A percentile compares a stretch with the other conserved stretches of the same genome.
Conservation (phyloP, 129 eudicot species). For the Escallonia herrerae region DNA sequence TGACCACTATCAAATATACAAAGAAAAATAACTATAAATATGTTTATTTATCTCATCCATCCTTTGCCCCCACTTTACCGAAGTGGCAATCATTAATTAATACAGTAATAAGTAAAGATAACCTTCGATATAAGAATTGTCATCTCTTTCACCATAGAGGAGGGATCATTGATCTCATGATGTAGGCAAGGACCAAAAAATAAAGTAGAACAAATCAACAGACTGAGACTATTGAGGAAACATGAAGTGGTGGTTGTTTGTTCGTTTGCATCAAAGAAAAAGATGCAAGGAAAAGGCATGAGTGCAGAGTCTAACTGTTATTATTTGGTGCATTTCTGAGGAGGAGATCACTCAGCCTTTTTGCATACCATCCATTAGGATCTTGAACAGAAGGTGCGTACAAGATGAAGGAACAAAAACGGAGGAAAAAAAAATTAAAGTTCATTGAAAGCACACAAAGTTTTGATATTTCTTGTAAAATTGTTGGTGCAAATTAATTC, state of each 20-base stretch:
- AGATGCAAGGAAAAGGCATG: neutral
- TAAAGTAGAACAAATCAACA: too few relatives aligned
- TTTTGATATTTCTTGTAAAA: neutral
- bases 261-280: neutral
- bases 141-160: too few relatives aligned
- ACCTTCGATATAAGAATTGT: too few relatives aligned
- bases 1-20: too few relatives aligned
- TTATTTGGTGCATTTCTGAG: slow-evolving; percentile 17
- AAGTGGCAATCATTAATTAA: too few relatives aligned
- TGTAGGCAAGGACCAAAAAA: too few relatives aligned
- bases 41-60: too few relatives aligned
- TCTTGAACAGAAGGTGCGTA: neutral
- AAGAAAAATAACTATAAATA: too few relatives aligned
- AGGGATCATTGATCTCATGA: too few relatives aligned
- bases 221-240: too few relatives aligned
- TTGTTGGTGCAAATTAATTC: neutral
- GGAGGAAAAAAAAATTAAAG: neutral
- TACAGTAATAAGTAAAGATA: too few relatives aligned
- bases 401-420: neutral
- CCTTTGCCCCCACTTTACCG: too few relatives aligned
- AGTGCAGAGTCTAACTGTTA: slow-evolving; percentile 1
- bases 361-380: neutral
- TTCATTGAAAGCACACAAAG: neutral
- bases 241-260: neutral
- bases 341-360: slow-evolving; percentile 10